Evolutionary conservation across 495 filamentous ascomycete genomes (phyloP).

Genomic region (Aspergillus sclerotioniger): DNA sequence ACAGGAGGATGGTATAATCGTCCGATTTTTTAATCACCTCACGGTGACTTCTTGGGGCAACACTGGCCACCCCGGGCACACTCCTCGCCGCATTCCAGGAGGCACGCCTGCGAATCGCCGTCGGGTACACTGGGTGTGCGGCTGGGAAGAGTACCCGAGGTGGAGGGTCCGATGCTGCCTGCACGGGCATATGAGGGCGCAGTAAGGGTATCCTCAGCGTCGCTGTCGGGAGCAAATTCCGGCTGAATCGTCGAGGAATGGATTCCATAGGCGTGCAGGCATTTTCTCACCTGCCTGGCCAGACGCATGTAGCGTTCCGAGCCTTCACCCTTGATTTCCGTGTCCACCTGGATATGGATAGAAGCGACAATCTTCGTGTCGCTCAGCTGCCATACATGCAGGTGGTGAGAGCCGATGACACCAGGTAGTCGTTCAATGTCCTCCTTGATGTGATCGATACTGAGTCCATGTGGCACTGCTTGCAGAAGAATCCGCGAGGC

Average conservation of each 20-base stretch:
- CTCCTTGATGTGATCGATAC: conserved; percentile 84
- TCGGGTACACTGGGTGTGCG: conserved; percentile 50
- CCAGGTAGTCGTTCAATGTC: conserved; percentile 84
- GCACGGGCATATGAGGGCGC: conserved; percentile 27
- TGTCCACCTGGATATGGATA: conserved; percentile 85
- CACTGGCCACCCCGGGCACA: conserved; percentile 71
- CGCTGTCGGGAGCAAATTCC: conserved; percentile 70
- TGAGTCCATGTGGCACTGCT: conserved; percentile 83
- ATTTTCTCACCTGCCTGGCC: conserved; percentile 72
- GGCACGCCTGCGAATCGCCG: conserved; percentile 59
- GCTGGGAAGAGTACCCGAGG: conserved; percentile 36
- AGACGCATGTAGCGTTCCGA: conserved; percentile 86
- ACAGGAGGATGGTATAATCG: neutral
- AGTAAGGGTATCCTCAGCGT: conserved; percentile 47
- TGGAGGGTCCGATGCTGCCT: conserved; percentile 13
- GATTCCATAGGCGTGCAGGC: conserved; percentile 92
- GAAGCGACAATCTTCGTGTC: conserved; percentile 91
- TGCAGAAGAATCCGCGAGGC: conserved; percentile 93
- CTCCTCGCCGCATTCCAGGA: conserved; percentile 83
- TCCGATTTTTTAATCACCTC: neutral
- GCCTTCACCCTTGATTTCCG: conserved; percentile 67
- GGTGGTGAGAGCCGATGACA: conserved; percentile 84
- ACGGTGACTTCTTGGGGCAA: conserved; percentile 54
- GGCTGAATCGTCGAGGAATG: conserved; percentile 98
- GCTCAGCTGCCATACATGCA: conserved; percentile 96